Evolutionary conservation across 108 stramenopile species (phyloP).

Genomic region (Pinguiococcus pyrenoidosus): DNA sequence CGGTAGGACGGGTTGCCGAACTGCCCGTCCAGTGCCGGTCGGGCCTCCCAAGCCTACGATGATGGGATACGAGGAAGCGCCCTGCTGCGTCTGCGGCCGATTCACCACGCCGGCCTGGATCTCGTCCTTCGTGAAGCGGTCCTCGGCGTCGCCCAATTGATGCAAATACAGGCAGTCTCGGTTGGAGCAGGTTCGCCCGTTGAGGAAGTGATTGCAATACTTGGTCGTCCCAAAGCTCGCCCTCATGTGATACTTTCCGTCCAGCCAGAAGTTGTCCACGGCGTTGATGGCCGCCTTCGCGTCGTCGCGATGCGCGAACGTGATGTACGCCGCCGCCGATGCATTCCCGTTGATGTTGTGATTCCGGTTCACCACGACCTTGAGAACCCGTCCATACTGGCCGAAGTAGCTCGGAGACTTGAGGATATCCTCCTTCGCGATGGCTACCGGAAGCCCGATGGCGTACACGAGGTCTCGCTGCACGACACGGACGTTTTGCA

Average conservation of each 20-base stretch:
- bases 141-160: conserved; percentile 78
- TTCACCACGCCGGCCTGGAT: no score
- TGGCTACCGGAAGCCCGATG: conserved; percentile 68
- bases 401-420: conserved; percentile 84
- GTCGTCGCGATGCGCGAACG: conserved; percentile 78
- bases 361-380: conserved; percentile 81
- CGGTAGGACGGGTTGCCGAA: no score
- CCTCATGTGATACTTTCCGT: conserved; percentile 73
- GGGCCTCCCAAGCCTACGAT: no score
- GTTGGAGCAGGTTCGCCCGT: conserved; percentile 86
- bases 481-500: conserved; percentile 93
- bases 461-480: conserved; percentile 90
- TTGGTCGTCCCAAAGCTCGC: conserved; percentile 96
- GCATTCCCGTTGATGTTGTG: conserved; percentile 19
- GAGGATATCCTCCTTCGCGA: conserved; percentile 69
- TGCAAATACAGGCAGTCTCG: conserved; percentile 96
- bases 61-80: no score
- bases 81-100: no score
- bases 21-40: no score
- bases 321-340: conserved; percentile 70
- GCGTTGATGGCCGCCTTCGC: conserved; percentile 19
- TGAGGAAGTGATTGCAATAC: conserved; percentile 94
- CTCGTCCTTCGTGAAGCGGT: no score
- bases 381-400: conserved; percentile 86
- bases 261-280: conserved; percentile 41